Percentiles rank a stretch among this genome's conserved stretches.
Conservation (phyloP, 2,329 filamentous ascomycete genomes). For the Penicillium sp. region DNA sequence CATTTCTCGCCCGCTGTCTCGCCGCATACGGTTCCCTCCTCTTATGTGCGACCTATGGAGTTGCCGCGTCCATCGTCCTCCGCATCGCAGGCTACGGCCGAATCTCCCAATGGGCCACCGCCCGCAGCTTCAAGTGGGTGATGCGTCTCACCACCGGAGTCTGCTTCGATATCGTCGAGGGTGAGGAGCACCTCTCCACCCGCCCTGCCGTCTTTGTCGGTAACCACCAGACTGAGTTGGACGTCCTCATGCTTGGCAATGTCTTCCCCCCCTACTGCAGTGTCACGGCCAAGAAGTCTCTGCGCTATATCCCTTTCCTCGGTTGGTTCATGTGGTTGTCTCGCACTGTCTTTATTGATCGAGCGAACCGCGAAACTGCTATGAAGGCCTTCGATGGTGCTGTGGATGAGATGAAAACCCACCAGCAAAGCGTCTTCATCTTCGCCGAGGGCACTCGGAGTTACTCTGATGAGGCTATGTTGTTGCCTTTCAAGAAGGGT, state of each 20-base stretch:
- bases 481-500: slow-evolving; percentile 98
- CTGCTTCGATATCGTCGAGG: slow-evolving; percentile 69
- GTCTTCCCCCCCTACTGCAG: slow-evolving; percentile 91
- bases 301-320: slow-evolving; percentile 77
- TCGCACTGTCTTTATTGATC: slow-evolving; percentile 93
- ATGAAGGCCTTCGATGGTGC: slow-evolving; percentile 82
- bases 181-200: slow-evolving; percentile 62
- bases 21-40: slow-evolving; percentile 47
- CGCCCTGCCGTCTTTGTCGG: slow-evolving; percentile 88
- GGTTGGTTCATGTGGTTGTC: slow-evolving; percentile 93
- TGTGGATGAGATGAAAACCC: slow-evolving; percentile 71
- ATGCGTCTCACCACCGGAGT: slow-evolving; percentile 77
- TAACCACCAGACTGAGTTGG: slow-evolving; percentile 95
- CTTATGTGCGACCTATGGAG: slow-evolving; percentile 67
- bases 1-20: slow-evolving; percentile 48
- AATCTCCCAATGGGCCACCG: slow-evolving; percentile 82
- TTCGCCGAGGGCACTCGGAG: slow-evolving; percentile 83
- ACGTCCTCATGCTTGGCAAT: slow-evolving; percentile 84
- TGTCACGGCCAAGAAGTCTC: slow-evolving; percentile 84
- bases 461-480: slow-evolving; percentile 74
- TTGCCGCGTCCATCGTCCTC: slow-evolving; percentile 69
- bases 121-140: slow-evolving; percentile 72
- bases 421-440: slow-evolving; percentile 61
- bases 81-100: slow-evolving; percentile 70
- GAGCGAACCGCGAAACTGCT: slow-evolving; percentile 77